Conservation (phyloP, 1,284 basidiomycete species). For the Anthracocystis walkeri region DNA sequence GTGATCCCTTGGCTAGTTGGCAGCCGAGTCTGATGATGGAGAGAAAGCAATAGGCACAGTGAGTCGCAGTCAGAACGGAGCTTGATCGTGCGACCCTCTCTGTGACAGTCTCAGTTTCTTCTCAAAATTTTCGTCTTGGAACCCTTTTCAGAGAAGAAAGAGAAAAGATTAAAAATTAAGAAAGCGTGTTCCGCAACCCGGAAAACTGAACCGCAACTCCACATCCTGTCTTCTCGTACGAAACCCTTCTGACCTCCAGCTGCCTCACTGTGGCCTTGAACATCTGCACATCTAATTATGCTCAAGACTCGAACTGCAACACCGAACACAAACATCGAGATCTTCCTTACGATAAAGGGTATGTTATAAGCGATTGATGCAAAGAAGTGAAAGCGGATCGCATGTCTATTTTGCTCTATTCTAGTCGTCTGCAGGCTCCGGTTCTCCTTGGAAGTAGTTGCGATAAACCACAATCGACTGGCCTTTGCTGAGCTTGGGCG, state of each 20-base stretch:
- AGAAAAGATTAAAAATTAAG: background rate
- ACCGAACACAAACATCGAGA: background rate
- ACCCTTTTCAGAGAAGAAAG: background rate
- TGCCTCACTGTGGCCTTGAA: too few relatives aligned
- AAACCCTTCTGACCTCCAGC: background rate
- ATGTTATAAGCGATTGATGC: background rate
- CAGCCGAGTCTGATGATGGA: background rate
- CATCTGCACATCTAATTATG: too few relatives aligned
- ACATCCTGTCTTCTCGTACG: conserved; percentile 1
- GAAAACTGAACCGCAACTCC: background rate
- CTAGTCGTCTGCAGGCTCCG: conserved; percentile 42
- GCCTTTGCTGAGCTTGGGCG: conserved; percentile 44
- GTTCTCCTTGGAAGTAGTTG: conserved; percentile 50
- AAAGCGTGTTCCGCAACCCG: background rate
- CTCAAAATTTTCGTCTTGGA: conserved; percentile 6
- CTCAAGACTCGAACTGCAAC: background rate
- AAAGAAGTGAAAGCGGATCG: background rate
- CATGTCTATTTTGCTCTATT: background rate
- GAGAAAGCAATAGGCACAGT: background rate
- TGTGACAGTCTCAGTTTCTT: conserved; percentile 1
- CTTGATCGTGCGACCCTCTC: background rate
- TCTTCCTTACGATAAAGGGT: conserved; percentile 1
- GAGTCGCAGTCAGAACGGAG: background rate
- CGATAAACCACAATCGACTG: conserved; percentile 45
- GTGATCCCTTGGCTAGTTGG: background rate